Conservation (phyloP, 805 yeast genomes). For the Torulaspora indica region DNA sequence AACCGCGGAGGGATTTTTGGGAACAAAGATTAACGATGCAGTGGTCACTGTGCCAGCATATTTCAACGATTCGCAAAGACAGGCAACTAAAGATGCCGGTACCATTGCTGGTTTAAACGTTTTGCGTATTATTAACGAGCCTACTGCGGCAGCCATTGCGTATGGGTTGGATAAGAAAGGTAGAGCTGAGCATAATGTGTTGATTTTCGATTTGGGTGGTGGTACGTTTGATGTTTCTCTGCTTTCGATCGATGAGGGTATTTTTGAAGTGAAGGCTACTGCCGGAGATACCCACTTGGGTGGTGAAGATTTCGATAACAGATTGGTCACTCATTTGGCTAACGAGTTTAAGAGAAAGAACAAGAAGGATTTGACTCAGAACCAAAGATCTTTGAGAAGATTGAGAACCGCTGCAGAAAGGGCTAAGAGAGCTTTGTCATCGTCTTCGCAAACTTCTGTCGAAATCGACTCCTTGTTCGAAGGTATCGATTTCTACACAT, state of each 20-base stretch:
- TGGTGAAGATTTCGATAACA: constrained; percentile 97
- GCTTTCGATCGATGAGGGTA: constrained; percentile 90
- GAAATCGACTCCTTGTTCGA: constrained; percentile 93
- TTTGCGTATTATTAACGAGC: constrained; percentile 91
- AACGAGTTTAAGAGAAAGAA: constrained; percentile 93
- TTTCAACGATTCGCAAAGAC: constrained; percentile 97
- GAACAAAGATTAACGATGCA: constrained; percentile 77
- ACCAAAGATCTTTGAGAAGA: constrained; percentile 96
- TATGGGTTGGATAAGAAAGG: constrained; percentile 82
- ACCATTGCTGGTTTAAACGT: constrained; percentile 93
- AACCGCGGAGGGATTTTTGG: constrained; percentile 84
- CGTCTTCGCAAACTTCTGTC: constrained; percentile 90
- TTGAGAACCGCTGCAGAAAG: constrained; percentile 97
- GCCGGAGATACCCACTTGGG: constrained; percentile 71
- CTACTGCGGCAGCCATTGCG: constrained; percentile 97
- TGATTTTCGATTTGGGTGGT: constrained; percentile 95
- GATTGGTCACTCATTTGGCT: constrained; percentile 85
- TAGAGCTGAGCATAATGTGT: constrained; percentile 77
- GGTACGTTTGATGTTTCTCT: constrained; percentile 97
- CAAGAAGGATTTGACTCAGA: constrained; percentile 82
- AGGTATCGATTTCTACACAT: constrained; percentile 95
- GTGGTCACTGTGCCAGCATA: constrained; percentile 96
- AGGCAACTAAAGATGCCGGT: constrained; percentile 98
- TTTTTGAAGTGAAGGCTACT: constrained; percentile 93
- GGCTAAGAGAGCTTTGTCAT: constrained; percentile 96